Base-by-base conservation (phyloP, 441 rosid species). In the Gossypium trilobum region DNA sequence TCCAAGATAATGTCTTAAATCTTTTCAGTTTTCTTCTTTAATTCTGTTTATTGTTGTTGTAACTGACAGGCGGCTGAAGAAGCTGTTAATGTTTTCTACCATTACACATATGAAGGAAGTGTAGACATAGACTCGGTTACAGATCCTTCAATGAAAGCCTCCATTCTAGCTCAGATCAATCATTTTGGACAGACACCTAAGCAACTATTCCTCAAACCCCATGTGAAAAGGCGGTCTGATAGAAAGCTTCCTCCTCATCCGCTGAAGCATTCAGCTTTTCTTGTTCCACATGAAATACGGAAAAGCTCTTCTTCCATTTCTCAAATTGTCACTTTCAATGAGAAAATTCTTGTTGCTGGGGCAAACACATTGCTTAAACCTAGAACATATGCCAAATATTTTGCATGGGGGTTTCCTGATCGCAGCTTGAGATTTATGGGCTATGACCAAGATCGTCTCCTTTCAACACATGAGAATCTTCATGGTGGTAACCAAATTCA, bases 371-470 rank as follows among this genome's bases (percentile, higher is more conserved):
- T 92, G 84, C 89, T 96, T 71, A 96, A 96, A 81, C 98, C 99
- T 39, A 88, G 88, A 82, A 89, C 97, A 23, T 89, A 86, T 75
- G 77, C 85, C 75, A 96, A 93, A 77, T 93, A 92, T 77, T 85
- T 96, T 13, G 84, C 96, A 31, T 96, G 99, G 99, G 98, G 98
- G 14, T 96, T 96, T 74, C 96, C 99, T 1, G 99, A 96, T 77
- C 88, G 90, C 72, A 96, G 98, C 82, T 84, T 96, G 87, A 91
- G 99, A 84, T 91, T 96, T 81, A 74, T 93, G 85, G 92, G 93
- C 87, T 93, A 92, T 84, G 99, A 96, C 83, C 99, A 93, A 78
- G 98, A 93, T 71, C 89, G 86, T 73, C 93, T 93, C 48, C 84
- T 92, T 68, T 93, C 97, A 5, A 88, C 99, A 23, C 99, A 96